phyloP scores from a whole-genome alignment of 305 asterid genomes.

The Nicotiana rustica region DNA sequence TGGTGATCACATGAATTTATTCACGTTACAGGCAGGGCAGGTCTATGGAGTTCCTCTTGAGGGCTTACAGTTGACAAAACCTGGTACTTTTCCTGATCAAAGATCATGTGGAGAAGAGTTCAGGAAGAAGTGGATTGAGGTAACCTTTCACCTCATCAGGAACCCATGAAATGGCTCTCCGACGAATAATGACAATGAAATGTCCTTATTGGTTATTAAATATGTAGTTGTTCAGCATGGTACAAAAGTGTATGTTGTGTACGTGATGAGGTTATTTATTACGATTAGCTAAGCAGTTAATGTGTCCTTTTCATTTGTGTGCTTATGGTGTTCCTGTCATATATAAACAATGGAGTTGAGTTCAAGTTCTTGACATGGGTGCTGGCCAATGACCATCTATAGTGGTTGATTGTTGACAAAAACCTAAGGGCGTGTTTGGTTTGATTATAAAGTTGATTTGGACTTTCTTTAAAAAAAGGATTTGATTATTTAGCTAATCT shows the following conservation, averaged over 20 bases:
- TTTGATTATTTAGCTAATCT: conserved; percentile 11
- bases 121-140: conserved; percentile 98
- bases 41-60: conserved; percentile 97
- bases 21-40: conserved; percentile 87
- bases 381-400: neutral
- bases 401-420: conserved; percentile 17
- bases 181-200: neutral
- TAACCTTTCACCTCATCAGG: conserved; percentile 38
- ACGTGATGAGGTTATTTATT: neutral
- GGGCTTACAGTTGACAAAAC: conserved; percentile 71
- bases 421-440: neutral
- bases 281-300: neutral
- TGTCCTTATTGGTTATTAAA: neutral
- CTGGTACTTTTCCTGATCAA: conserved; percentile 86
- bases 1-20: conserved; percentile 25
- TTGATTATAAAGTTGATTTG: conserved; percentile 17
- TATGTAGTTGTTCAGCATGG: neutral
- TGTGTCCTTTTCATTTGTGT: conserved; percentile 10
- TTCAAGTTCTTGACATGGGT: neutral
- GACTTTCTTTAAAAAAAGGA: neutral
- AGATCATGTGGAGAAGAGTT: conserved; percentile 86
- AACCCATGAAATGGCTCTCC: conserved; percentile 8
- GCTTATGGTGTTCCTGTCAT: neutral
- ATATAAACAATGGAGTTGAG: neutral
- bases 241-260: conserved; percentile 22